Evolutionary conservation across 768 basidiomycete species (phyloP), one percentile per base, ranked within the genome.

Genomic region (Lactarius akahatsu): DNA sequence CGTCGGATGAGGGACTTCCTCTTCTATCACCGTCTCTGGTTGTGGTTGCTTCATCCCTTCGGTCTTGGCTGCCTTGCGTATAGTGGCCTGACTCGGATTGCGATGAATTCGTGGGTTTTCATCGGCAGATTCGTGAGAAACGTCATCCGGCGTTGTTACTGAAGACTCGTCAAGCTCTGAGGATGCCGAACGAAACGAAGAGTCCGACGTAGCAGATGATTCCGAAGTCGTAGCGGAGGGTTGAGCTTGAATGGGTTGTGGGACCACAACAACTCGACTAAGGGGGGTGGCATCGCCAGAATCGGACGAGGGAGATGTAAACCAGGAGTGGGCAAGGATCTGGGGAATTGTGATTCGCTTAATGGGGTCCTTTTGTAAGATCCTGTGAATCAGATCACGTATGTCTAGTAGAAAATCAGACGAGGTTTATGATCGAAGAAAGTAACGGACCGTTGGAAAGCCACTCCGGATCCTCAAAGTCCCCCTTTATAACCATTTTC

Each of bases 391-490:
- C 32, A 99, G 79, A 73, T 91, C 86, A 54, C 93, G 89, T n/a
- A 91, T 85, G 73, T 96, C 96, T 96, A 75, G 40, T 63, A 55
- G 38, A 61, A 66, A 28, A 56, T 68, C 45, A 71, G 59, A 26
- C 26, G 16, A 45, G 50, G 20, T 64, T 50, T 5, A 63, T 15
- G 41, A 61, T 30, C 13, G 4, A 10, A 59, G 23, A 43, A 23
- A n/a, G 13, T 57, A 32, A 73, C 80, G 63, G 76, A 96, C 96
- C 93, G 72, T 82, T 77, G 34, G 93, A 92, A 20, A 98, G 80
- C 95, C 96, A 99, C 65, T 87, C 85, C 8, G 94, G 95, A 73
- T 98, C 92, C 69, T 96, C 93, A 73, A 91, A 98, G 55, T 90
- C 87, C 18, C 90, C 93, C 69, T 86, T 80, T 61, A 94, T 86